Evolutionary conservation across 768 basidiomycete species (phyloP).

Genomic region (Crucibulum laeve): DNA sequence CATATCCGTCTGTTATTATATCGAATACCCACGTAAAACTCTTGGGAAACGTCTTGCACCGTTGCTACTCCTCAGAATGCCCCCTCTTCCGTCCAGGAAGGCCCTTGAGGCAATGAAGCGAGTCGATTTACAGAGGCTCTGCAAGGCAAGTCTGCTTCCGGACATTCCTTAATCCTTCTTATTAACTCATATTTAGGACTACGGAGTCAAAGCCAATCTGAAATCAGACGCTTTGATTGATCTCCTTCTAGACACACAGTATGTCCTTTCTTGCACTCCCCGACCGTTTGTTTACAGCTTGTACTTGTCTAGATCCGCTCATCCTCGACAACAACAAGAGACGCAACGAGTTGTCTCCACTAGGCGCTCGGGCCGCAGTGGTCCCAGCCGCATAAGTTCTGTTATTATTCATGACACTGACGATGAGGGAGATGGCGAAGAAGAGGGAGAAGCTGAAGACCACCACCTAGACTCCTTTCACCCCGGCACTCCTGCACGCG

Average conservation of each 20-base stretch:
- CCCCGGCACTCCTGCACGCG: neutral
- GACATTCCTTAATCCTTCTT: neutral
- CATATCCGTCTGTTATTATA: too few species aligned
- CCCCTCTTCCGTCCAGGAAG: conserved; percentile 35
- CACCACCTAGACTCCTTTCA: conserved; percentile 12
- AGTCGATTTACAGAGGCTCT: conserved; percentile 53
- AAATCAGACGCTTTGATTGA: conserved; percentile 79
- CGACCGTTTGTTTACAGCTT: conserved; percentile 1
- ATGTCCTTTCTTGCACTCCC: conserved; percentile 9
- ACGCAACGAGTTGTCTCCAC: conserved; percentile 30
- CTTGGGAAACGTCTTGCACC: too few species aligned
- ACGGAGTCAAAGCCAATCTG: conserved; percentile 78
- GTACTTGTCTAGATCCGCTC: conserved; percentile 16
- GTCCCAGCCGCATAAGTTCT: conserved; percentile 37
- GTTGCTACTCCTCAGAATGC: conserved; percentile 26
- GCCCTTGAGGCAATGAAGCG: conserved; percentile 42
- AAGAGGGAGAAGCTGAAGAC: conserved; percentile 14
- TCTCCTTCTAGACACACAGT: conserved; percentile 59
- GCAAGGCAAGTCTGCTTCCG: conserved; percentile 47
- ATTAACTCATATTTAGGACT: conserved; percentile 46
- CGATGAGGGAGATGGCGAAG: conserved; percentile 36
- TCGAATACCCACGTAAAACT: too few species aligned
- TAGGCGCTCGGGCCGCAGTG: conserved; percentile 30
- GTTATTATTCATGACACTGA: conserved; percentile 46
- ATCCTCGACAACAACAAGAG: conserved; percentile 24